Conservation (phyloP, 176 grass and related monocot genomes). For the Typha latifolia region DNA sequence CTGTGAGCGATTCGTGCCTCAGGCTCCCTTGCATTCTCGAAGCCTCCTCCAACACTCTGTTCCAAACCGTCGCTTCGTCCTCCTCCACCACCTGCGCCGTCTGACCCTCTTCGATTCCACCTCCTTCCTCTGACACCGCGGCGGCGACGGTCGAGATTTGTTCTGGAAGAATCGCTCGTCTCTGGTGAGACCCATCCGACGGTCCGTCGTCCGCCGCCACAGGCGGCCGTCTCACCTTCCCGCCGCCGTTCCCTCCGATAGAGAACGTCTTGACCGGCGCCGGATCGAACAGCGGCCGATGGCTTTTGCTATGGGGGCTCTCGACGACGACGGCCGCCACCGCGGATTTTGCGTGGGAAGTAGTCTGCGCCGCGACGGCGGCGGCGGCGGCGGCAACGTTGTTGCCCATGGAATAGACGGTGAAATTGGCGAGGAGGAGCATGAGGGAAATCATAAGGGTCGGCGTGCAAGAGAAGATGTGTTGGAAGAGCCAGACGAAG, state of each 20-base stretch:
- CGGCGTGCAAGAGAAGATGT: conserved; percentile 81
- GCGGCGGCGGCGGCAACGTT: conserved; percentile 25
- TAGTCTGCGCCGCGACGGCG: conserved; percentile 11
- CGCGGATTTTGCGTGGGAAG: neutral
- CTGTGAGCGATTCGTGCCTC: conserved; percentile 43
- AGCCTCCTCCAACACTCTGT: conserved; percentile 48
- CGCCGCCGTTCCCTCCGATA: conserved; percentile 31
- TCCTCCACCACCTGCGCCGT: conserved; percentile 20
- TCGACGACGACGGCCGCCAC: conserved; percentile 25
- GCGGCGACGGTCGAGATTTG: neutral
- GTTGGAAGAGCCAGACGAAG: conserved; percentile 99
- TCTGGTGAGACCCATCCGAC: conserved; percentile 36
- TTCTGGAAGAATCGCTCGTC: neutral
- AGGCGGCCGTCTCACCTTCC: conserved; percentile 45
- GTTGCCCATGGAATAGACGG: conserved; percentile 75
- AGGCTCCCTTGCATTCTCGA: conserved; percentile 43
- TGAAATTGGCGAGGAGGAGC: conserved; percentile 96
- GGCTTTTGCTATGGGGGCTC: conserved; percentile 4
- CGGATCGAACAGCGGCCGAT: conserved; percentile 12
- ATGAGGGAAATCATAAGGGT: conserved; percentile 88
- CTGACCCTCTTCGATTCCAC: neutral
- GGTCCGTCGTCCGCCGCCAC: conserved; percentile 53
- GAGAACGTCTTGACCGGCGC: conserved; percentile 37
- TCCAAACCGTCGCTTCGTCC: conserved; percentile 52
- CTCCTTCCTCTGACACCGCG: conserved; percentile 27